These are phyloP conservation scores for Leishmania major DNA, from an alignment of 208 protist genomes.

Conservation along the genomic window DNA sequence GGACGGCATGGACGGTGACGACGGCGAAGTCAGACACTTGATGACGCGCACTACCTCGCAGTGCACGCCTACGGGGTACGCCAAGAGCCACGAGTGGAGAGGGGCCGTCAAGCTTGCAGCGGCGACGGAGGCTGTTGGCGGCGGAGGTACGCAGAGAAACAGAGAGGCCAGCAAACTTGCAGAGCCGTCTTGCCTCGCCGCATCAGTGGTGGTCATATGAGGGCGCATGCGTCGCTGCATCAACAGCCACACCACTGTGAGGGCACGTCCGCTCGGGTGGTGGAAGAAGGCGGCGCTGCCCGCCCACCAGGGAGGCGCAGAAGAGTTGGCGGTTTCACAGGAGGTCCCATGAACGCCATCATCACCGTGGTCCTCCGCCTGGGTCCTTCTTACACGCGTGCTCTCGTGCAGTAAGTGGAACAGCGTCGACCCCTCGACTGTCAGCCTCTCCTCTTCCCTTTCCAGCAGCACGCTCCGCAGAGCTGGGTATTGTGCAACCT, in stretches of 20 bases:
- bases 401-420: constrained; percentile 26
- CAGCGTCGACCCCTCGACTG: constrained; percentile 19
- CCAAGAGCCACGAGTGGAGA: constrained; percentile 15
- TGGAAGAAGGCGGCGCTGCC: constrained; percentile 8
- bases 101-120: neutral
- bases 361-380: neutral
- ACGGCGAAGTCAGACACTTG: constrained; percentile 13
- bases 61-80: constrained; percentile 41
- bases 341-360: neutral
- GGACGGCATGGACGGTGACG: neutral
- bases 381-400: neutral
- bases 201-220: neutral
- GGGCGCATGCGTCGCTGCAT: constrained; percentile 12
- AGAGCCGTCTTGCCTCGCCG: neutral
- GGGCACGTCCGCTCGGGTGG: constrained; percentile 23
- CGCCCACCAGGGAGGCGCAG: constrained; percentile 6
- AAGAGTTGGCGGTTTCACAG: neutral
- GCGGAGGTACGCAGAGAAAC: constrained; percentile 4
- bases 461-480: constrained; percentile 16
- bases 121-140: neutral
- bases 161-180: neutral
- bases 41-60: constrained; percentile 39
- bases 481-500: constrained; percentile 1
- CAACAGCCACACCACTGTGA: constrained; percentile 27
- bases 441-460: constrained; percentile 2